These are phyloP conservation scores for Colletotrichum spaethianum DNA, from an alignment of 2,329 filamentous ascomycete genomes.

Conservation along the genomic window DNA sequence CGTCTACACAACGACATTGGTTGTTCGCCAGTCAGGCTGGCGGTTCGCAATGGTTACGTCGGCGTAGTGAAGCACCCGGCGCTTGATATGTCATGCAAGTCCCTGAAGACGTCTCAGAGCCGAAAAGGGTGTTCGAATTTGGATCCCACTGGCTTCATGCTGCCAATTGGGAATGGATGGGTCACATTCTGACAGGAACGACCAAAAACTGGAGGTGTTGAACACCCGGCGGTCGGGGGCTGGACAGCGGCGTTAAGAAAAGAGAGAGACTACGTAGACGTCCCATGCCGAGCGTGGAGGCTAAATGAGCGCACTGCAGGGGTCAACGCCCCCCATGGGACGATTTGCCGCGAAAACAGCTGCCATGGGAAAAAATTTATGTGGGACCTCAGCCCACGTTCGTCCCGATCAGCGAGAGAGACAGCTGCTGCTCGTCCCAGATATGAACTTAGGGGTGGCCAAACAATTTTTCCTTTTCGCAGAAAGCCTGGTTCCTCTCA, in stretches of 20 bases:
- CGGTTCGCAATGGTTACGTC: not conserved
- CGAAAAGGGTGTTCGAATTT: not conserved
- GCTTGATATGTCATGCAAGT: conserved; percentile 32
- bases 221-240: not conserved
- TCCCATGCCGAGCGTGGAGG: not conserved
- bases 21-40: conserved; percentile 11
- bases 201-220: not conserved
- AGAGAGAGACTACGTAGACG: not conserved
- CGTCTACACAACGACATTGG: conserved; percentile 14
- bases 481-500: not conserved
- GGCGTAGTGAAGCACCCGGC: conserved; percentile 3
- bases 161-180: not conserved
- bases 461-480: not conserved
- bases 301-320: conserved; percentile 17
- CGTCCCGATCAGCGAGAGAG: conserved; percentile 25
- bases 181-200: not conserved
- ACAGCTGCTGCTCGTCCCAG: conserved; percentile 10
- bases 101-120: not conserved
- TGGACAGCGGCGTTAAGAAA: conserved; percentile 6
- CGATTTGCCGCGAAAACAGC: conserved; percentile 40
- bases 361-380: conserved; percentile 36
- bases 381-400: conserved; percentile 40
- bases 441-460: conserved; percentile 18
- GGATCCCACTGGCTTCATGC: not conserved
- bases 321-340: conserved; percentile 27